Evolutionary conservation across 805 yeast species (phyloP).

Genomic region (Kazachstania viticola): DNA sequence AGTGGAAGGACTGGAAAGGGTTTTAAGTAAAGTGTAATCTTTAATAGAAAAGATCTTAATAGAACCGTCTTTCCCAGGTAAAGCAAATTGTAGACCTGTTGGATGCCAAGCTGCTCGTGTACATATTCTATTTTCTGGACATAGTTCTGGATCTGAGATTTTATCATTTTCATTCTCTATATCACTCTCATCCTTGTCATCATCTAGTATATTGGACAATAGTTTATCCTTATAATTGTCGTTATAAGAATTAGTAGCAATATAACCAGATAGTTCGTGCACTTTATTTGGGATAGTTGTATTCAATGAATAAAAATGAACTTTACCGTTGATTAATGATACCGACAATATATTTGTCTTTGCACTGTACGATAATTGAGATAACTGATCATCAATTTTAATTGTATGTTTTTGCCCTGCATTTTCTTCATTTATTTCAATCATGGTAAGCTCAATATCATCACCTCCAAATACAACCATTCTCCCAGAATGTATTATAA

Average conservation of each 20-base stretch:
- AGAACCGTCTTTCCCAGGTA: conserved; percentile 43
- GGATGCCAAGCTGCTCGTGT: conserved; percentile 61
- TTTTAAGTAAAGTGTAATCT: conserved; percentile 16
- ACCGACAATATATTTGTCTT: conserved; percentile 46
- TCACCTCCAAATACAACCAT: conserved; percentile 56
- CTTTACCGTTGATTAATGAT: conserved; percentile 47
- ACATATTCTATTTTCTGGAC: conserved; percentile 33
- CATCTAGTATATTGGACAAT: conserved; percentile 2
- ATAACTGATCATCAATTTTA: conserved; percentile 42
- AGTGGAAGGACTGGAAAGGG: conserved; percentile 9
- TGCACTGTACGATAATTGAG: conserved; percentile 44
- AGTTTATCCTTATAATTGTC: conserved; percentile 19
- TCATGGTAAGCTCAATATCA: conserved; percentile 42
- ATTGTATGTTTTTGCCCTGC: conserved; percentile 18
- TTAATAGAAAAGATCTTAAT: conserved; percentile 33
- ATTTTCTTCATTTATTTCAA: conserved; percentile 30
- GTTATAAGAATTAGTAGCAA: conserved; percentile 24
- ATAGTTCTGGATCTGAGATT: conserved; percentile 23
- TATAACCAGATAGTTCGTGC: conserved; percentile 31
- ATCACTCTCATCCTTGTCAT: conserved; percentile 32
- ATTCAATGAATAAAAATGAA: conserved; percentile 39
- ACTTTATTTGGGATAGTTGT: conserved; percentile 44
- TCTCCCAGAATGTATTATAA: conserved; percentile 50
- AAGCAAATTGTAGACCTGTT: conserved; percentile 54
- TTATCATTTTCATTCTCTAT: conserved; percentile 28